These are phyloP conservation scores for Populus hybrid DNA, from an alignment of 441 rosid genomes.

Conservation along the genomic window DNA sequence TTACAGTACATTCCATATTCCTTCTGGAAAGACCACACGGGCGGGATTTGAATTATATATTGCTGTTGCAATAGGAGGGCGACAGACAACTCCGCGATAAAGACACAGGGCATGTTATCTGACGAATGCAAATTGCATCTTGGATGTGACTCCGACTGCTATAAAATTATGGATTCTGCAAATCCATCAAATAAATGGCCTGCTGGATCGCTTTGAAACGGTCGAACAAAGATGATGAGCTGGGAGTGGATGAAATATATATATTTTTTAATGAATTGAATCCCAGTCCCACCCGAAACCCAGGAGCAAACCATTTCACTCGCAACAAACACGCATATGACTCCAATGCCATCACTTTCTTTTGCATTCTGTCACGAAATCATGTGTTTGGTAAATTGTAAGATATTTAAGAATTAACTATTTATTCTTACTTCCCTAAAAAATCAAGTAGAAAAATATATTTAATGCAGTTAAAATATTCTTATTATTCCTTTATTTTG, in stretches of 20 bases:
- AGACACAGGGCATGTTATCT: neutral
- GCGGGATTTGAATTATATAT: neutral
- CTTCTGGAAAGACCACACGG: neutral
- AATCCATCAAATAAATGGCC: neutral
- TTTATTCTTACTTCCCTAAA: no score
- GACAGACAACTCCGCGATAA: neutral
- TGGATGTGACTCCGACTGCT: neutral
- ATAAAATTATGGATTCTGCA: neutral
- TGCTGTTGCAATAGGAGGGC: neutral
- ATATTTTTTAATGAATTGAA: neutral
- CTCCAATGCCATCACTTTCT: neutral
- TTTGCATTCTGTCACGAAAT: neutral
- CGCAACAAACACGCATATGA: neutral
- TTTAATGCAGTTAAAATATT: no score
- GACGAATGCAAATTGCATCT: neutral
- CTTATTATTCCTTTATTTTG: no score
- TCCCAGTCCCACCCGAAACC: neutral
- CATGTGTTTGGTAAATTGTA: no score
- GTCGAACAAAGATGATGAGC: neutral
- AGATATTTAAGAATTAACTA: no score
- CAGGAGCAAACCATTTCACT: neutral
- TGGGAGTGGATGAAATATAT: neutral
- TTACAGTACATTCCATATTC: neutral
- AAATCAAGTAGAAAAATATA: no score
- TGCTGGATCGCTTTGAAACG: neutral